Base-by-base conservation (phyloP, 768 basidiomycete species). In the Mycena vulgaris region DNA sequence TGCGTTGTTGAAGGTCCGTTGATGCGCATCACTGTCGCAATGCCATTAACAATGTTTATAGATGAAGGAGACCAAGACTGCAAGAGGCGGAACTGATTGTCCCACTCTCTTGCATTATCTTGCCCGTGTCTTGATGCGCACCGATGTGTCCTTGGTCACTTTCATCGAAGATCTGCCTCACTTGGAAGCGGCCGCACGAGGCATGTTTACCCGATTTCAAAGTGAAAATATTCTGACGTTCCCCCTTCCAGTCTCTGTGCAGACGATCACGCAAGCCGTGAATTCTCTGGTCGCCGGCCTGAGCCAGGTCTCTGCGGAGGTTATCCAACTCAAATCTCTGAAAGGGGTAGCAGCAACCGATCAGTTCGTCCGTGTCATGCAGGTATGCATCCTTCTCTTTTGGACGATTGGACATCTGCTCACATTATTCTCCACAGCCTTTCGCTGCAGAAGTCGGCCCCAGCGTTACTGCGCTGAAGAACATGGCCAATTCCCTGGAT, bases 81-180 rank as follows among this genome's bases (percentile, higher is more conserved):
- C 88, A 0, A 91, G 89, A 65, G 88, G 88, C 0, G 88, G 88
- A 0, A 56, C 88, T 0, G 89, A 89, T 9, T 97, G 95, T 72
- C 95, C 96, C 0, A 97, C 95, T 0, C 83, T 98, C n/a, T 84
- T 98, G 16, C 96, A 97, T 78, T 97, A 95, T 77, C 78, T 97
- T n/a, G 95, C 94, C 16, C 87, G 88, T 53, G 86, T 93, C 8
- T 84, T 97, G 19, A 75, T 93, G 65, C 87, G 91, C 33, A 86
- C 86, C 8, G 91, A 96, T 75, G 87, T 92, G 0, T 82, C 85
- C 0, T 78, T 95, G 16, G 81, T 93, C 6, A 85, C 85, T 21
- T 97, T 96, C 79, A 87, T 94, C 5, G 92, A 95, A 28, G 96
- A 97, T 16, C 80, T 95, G 74, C 92, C 94, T 1, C 91, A 89